These are phyloP conservation scores for Naganishia sp. DNA, from an alignment of 1,284 basidiomycete genomes.

Conservation along the genomic window DNA sequence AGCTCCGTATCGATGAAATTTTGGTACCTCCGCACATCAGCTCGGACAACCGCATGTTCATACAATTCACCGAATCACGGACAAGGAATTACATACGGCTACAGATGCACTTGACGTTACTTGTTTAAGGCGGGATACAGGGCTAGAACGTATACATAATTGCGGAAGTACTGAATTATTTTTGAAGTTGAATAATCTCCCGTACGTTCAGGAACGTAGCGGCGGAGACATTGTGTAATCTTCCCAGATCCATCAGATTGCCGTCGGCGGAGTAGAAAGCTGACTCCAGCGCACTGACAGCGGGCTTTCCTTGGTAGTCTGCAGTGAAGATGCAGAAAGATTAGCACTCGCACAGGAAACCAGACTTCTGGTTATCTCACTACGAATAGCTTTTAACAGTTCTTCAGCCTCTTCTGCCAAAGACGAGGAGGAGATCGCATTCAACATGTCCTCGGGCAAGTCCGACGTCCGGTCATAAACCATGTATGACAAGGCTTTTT, in stretches of 20 bases:
- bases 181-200: not conserved
- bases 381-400: slow-evolving; percentile 12
- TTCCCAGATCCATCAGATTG: slow-evolving; percentile 7
- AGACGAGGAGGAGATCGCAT: not conserved
- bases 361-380: not conserved
- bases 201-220: slow-evolving; percentile 8
- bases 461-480: slow-evolving; percentile 3
- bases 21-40: not conserved
- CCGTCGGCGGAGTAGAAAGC: slow-evolving; percentile 5
- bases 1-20: not conserved
- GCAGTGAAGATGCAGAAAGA: not conserved
- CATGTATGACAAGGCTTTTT: slow-evolving; percentile 19
- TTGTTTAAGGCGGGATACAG: not conserved
- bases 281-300: slow-evolving; percentile 10
- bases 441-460: not conserved
- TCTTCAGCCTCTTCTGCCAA: slow-evolving; percentile 13
- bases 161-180: no score
- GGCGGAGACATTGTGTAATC: slow-evolving; percentile 6
- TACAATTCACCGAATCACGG: no score
- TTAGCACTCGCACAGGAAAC: not conserved
- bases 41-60: not conserved
- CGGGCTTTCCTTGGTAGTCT: slow-evolving; percentile 22
- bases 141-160: not conserved
- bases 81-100: not conserved
- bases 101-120: not conserved